Conservation (phyloP, 495 filamentous ascomycete species). For the Chlorociboria aeruginascens region DNA sequence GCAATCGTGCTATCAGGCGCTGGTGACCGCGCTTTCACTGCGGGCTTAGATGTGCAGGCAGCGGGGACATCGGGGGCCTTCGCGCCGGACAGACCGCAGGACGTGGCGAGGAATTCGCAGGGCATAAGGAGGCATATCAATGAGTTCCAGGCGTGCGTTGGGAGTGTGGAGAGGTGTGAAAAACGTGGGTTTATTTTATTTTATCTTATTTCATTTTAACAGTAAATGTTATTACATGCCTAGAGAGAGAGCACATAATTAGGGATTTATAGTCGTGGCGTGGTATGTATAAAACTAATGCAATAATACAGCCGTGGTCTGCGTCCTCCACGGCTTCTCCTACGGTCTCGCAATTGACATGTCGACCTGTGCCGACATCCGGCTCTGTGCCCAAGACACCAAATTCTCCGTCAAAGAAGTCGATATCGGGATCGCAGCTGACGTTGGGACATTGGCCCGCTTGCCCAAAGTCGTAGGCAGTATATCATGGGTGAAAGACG, state of each 20-base stretch:
- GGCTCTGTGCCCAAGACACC: slow-evolving; percentile 52
- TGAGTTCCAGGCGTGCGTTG: slow-evolving; percentile 70
- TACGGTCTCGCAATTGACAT: slow-evolving; percentile 83
- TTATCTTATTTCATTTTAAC: neutral
- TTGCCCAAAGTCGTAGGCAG: slow-evolving; percentile 75
- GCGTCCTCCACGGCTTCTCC: slow-evolving; percentile 67
- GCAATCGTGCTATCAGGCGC: slow-evolving; percentile 72
- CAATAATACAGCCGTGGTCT: slow-evolving; percentile 53
- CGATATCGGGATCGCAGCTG: slow-evolving; percentile 88
- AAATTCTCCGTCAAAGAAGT: slow-evolving; percentile 84
- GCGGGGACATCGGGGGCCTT: slow-evolving; percentile 29
- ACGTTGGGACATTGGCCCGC: slow-evolving; percentile 78
- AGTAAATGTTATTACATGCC: too few relatives aligned
- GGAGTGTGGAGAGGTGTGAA: slow-evolving; percentile 69
- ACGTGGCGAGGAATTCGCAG: slow-evolving; percentile 57
- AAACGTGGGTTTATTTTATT: slow-evolving; percentile 50
- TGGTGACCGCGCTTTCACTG: slow-evolving; percentile 74
- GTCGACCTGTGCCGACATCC: slow-evolving; percentile 63
- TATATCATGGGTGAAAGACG: slow-evolving; percentile 83
- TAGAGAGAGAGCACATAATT: too few relatives aligned
- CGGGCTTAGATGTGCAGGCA: slow-evolving; percentile 70
- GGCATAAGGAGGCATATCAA: slow-evolving; percentile 52
- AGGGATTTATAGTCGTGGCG: neutral
- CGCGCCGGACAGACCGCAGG: slow-evolving; percentile 22
- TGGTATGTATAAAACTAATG: neutral